Base-by-base conservation (phyloP, 352 stramenopile genomes). In the Phytophthora ramorum region DNA sequence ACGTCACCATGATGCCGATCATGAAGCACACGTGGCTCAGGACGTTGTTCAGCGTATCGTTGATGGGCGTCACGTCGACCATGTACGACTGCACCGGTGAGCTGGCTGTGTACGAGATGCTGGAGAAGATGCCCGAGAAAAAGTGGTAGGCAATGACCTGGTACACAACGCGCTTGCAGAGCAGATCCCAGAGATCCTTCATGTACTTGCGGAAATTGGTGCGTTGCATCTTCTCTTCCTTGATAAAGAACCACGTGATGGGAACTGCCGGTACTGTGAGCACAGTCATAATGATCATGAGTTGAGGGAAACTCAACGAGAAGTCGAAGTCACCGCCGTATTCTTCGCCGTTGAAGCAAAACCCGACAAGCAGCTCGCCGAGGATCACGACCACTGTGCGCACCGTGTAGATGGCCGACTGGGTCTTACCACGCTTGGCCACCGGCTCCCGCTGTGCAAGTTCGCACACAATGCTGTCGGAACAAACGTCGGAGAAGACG, bases 401-500 rank as follows among this genome's bases (percentile, higher is more conserved):
- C 4, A 64, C 57, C 12, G 35, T 58, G 26, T 58, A 65, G 3
- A 65, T 66, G 17, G 58, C 58, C 0, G 47, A 66, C 22, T 66
- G 48, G 7, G 58, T 59, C 24, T 66, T 66, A 14, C 47, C 58
- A 46, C 47, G 47, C n/a, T 59, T 59, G 28, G 58, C 47, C 10
- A 66, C 44, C 2, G 58, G 58, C 28, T 65, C 58, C 28, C 47
- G 37, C 34, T 65, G 58, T 13, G 58, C 58, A 14, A 65, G 58
- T 12, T 65, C 58, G 22, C 58, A 65, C 37, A 65, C 58, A 9
- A 65, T 65, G 32, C 58, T 65, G 47, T 65, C 58, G 4, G 58
- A 65, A n/a, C 47, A 65, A 26, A 65, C 58, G 7, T 65, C 46
- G 14, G 58, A 65, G 47, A 65, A 65, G 37, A 65, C 58, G 20